Base-by-base conservation (phyloP, 1,284 basidiomycete species). In the Irpex sp. region DNA sequence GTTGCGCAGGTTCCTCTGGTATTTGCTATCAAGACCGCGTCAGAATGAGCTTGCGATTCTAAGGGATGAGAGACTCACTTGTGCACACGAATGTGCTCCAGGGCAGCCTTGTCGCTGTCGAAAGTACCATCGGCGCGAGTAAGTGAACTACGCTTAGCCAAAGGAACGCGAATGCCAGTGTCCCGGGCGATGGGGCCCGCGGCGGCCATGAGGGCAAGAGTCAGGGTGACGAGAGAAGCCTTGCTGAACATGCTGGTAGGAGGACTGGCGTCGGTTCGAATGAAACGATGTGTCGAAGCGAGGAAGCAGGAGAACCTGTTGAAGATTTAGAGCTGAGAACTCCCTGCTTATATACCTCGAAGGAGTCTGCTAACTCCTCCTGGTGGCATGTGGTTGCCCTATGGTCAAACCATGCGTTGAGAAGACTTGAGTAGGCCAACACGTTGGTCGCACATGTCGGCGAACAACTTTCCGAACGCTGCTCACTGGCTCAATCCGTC, bases 51-150 rank as follows among this genome's bases (percentile, higher is more conserved):
- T 19, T 4, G 26, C 3, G 3, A 4, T 4, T 50, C 49, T n/a
- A 31, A 43, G 15, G 1, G 8, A 51, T 1, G n/a, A 37, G 50
- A 51, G 13, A 60, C 59, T 9, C 26, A 60, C 59, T 60, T 60
- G 50, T 60, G 51, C 17, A 15, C 47, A n/a, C 26, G 21, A 26
- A 60, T 43, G 49, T 53, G 49, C 19, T 60, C 31, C 31, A 54
- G 50, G 13, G 50, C 47, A 5, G 59, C 59, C 51, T 43, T 60
- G n/a, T 54, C 59, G 36, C 50, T 17, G 49, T 53, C 59, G 59
- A 60, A 60, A 26, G 59, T 60, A 31, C 59, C 59, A 51, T 60
- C 36, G 5, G 49, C 49, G 35, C 35, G 26, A 21, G 59, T 60
- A 4, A 60, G 51, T 5, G 35, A 21, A 47, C 35, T 55, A 21